Conservation (phyloP, 768 basidiomycete genomes). For the Cubamyces sp. region DNA sequence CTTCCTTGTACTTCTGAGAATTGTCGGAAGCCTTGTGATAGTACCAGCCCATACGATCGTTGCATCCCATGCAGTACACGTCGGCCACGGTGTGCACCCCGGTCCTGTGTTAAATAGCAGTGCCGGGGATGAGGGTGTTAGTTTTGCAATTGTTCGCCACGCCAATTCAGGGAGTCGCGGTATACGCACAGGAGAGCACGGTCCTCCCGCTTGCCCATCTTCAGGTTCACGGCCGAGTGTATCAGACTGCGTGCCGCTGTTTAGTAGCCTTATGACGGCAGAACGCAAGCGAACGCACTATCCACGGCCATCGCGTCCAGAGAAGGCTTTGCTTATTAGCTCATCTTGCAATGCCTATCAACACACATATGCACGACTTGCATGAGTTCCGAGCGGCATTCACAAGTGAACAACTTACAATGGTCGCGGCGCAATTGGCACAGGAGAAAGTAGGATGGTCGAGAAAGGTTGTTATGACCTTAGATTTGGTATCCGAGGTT, state of each 20-base stretch:
- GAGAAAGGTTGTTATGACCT: slow-evolving; percentile 63
- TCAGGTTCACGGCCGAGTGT: slow-evolving; percentile 78
- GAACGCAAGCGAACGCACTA: slow-evolving; percentile 53
- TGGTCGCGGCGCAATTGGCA: slow-evolving; percentile 67
- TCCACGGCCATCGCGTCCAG: slow-evolving; percentile 80
- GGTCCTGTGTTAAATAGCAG: slow-evolving; percentile 50
- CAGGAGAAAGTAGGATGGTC: slow-evolving; percentile 75
- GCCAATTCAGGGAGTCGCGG: neutral
- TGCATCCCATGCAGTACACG: slow-evolving; percentile 78
- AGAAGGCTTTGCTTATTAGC: slow-evolving; percentile 83
- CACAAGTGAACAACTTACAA: slow-evolving; percentile 43
- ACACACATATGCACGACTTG: neutral
- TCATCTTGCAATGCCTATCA: slow-evolving; percentile 79
- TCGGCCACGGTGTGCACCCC: slow-evolving; percentile 84
- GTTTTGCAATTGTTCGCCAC: neutral
- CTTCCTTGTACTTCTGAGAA: slow-evolving; percentile 87
- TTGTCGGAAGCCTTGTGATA: slow-evolving; percentile 79
- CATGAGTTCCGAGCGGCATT: too few species aligned
- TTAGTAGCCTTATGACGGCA: neutral
- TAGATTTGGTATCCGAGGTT: slow-evolving; percentile 51
- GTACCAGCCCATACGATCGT: slow-evolving; percentile 80
- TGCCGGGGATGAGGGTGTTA: neutral
- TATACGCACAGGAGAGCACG: slow-evolving; percentile 64
- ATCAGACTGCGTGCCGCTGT: slow-evolving; percentile 54
- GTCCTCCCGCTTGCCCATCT: slow-evolving; percentile 73